Percentiles rank a stretch among this genome's conserved stretches.
Conservation (phyloP, 2,329 filamentous ascomycete genomes). For the Bipolaris cookei region DNA sequence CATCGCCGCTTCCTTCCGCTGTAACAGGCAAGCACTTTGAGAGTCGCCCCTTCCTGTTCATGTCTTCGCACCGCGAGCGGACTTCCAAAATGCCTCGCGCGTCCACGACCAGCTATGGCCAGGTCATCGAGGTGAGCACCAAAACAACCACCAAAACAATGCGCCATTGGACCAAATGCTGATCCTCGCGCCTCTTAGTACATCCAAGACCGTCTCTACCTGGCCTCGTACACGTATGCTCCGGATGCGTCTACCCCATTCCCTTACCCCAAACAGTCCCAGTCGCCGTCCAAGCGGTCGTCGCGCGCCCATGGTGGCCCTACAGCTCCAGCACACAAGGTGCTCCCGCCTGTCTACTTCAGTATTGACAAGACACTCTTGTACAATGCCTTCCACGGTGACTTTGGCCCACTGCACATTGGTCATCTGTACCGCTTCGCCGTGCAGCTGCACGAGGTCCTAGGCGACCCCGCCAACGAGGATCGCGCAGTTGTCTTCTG, state of each 20-base stretch:
- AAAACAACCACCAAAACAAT: conserved; percentile 35
- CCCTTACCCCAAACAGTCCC: conserved; percentile 73
- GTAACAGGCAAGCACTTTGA: conserved; percentile 4
- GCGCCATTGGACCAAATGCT: conserved; percentile 18
- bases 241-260: conserved; percentile 85
- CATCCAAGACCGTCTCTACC: conserved; percentile 82
- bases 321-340: conserved; percentile 58
- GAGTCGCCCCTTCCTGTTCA: conserved; percentile 26
- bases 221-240: conserved; percentile 85
- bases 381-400: conserved; percentile 98
- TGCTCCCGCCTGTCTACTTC: conserved; percentile 82
- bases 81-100: conserved; percentile 41
- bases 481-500: conserved; percentile 93
- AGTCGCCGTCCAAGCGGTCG: conserved; percentile 77
- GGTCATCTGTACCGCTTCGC: conserved; percentile 97
- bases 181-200: conserved; percentile 24
- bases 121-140: conserved; percentile 91
- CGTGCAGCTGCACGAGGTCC: conserved; percentile 91
- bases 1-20: conserved; percentile 22
- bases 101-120: conserved; percentile 68
- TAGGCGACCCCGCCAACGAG: conserved; percentile 89
- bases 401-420: conserved; percentile 97
- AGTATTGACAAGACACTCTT: conserved; percentile 89
- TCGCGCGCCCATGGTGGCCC: conserved; percentile 68
- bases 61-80: conserved; percentile 40